Conservation (phyloP, 768 basidiomycete species). For the Omphalotus guepiniiformis region DNA sequence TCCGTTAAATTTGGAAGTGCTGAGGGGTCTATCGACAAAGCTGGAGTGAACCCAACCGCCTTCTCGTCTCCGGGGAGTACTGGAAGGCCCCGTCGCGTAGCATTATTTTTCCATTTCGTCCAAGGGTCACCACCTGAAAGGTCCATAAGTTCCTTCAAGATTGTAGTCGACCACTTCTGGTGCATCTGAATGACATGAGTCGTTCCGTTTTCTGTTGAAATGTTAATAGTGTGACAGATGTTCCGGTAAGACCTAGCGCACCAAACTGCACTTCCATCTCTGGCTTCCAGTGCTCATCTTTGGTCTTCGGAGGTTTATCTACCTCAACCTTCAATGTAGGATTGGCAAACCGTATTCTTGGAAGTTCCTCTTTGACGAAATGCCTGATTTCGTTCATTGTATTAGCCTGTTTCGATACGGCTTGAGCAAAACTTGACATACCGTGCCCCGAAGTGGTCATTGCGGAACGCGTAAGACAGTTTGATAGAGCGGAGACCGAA, state of each 20-base stretch:
- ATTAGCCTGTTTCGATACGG: background rate
- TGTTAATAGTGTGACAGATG: background rate
- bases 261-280: constrained; percentile 60
- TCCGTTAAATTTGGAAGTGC: background rate
- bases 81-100: constrained; percentile 42
- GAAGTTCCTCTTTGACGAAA: constrained; percentile 77
- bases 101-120: constrained; percentile 50
- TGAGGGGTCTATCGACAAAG: background rate
- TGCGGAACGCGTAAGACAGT: constrained; percentile 53
- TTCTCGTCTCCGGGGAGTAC: constrained; percentile 39
- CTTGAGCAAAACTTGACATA: constrained; percentile 25
- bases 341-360: constrained; percentile 74
- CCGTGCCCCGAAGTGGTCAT: constrained; percentile 77
- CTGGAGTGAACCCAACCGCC: background rate
- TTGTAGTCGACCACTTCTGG: constrained; percentile 66
- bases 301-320: constrained; percentile 47
- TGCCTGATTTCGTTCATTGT: constrained; percentile 40
- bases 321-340: constrained; percentile 61
- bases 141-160: constrained; percentile 69
- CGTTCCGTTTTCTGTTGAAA: constrained; percentile 35
- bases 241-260: constrained; percentile 28
- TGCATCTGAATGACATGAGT: constrained; percentile 47
- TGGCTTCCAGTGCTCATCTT: constrained; percentile 54
- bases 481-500: constrained; percentile 45
- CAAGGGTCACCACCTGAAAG: constrained; percentile 56